Conservation (phyloP, 2,329 filamentous ascomycete genomes). For the Fusarium subglutinans region DNA sequence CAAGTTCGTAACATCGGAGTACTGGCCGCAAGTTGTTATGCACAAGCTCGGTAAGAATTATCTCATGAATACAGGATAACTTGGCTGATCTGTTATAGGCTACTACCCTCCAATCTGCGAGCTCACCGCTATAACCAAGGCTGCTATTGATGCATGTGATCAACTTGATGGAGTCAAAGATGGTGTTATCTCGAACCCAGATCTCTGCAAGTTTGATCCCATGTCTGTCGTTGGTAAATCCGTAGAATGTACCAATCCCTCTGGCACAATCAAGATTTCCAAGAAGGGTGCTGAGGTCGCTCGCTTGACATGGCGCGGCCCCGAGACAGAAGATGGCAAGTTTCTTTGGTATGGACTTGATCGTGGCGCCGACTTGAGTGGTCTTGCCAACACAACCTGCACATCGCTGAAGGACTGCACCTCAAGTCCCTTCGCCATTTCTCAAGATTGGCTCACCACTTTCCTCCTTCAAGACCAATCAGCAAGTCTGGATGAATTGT, state of each 20-base stretch:
- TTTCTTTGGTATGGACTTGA: conserved; percentile 28
- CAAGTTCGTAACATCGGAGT: conserved; percentile 28
- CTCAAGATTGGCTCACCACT: not conserved
- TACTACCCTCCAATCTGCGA: conserved; percentile 47
- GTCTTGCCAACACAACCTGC: conserved; percentile 17
- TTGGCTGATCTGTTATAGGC: not conserved
- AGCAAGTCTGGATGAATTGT: not conserved
- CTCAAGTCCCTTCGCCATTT: conserved; percentile 5
- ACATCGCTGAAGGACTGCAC: not conserved
- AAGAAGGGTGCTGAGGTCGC: conserved; percentile 6
- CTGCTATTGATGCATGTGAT: conserved; percentile 49
- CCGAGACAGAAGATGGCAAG: conserved; percentile 1
- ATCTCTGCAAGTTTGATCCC: conserved; percentile 36
- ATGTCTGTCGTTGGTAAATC: conserved; percentile 21
- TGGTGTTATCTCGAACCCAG: conserved; percentile 31
- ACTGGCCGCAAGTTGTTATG: conserved; percentile 42
- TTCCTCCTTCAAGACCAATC: conserved; percentile 5
- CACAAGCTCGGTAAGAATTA: not conserved
- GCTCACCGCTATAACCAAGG: conserved; percentile 46
- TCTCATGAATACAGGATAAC: rapidly evolving
- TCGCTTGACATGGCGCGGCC: conserved; percentile 10
- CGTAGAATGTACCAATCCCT: conserved; percentile 11
- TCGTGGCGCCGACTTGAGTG: not conserved
- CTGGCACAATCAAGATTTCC: not conserved
- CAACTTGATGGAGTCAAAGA: conserved; percentile 36